Evolutionary conservation across 1,139 yeast species (phyloP).

Genomic region (Suhomyces taliae): DNA sequence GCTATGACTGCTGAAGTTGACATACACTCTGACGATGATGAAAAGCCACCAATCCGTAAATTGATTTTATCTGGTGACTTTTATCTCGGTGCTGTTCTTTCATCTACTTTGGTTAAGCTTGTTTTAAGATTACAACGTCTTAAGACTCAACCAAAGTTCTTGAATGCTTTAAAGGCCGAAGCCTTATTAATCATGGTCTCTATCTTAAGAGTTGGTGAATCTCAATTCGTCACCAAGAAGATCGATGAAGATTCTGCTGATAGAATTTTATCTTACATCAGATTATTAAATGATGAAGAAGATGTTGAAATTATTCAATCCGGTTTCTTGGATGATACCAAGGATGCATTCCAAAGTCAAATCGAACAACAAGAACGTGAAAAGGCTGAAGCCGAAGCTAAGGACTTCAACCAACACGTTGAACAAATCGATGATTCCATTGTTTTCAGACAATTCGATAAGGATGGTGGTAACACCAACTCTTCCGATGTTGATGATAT

Average conservation of each 20-base stretch:
- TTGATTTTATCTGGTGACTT: constrained; percentile 85
- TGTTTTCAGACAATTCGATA: constrained; percentile 77
- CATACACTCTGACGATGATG: constrained; percentile 21
- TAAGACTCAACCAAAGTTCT: constrained; percentile 52
- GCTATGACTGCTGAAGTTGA: constrained; percentile 61
- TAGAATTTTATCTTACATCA: constrained; percentile 81
- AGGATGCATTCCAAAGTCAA: constrained; percentile 73
- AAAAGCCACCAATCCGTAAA: constrained; percentile 76
- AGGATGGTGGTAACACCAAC: constrained; percentile 23
- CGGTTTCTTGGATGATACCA: constrained; percentile 87
- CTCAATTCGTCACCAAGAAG: constrained; percentile 68
- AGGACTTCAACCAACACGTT: constrained; percentile 63
- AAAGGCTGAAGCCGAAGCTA: constrained; percentile 59
- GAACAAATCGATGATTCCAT: constrained; percentile 84
- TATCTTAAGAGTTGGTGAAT: constrained; percentile 84
- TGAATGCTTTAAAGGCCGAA: constrained; percentile 91
- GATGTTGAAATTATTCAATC: constrained; percentile 53
- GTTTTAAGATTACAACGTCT: constrained; percentile 73
- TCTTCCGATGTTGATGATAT: constrained; percentile 53
- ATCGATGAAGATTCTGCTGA: constrained; percentile 96
- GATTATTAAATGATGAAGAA: constrained; percentile 68
- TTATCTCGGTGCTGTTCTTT: constrained; percentile 84
- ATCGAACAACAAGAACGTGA: constrained; percentile 54
- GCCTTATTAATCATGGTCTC: constrained; percentile 92
- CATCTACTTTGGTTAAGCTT: constrained; percentile 86